Evolutionary conservation across 2,329 filamentous ascomycete species (phyloP), one percentile per base, ranked within the genome.

Genomic region (Sporothrix euskadiensis): DNA sequence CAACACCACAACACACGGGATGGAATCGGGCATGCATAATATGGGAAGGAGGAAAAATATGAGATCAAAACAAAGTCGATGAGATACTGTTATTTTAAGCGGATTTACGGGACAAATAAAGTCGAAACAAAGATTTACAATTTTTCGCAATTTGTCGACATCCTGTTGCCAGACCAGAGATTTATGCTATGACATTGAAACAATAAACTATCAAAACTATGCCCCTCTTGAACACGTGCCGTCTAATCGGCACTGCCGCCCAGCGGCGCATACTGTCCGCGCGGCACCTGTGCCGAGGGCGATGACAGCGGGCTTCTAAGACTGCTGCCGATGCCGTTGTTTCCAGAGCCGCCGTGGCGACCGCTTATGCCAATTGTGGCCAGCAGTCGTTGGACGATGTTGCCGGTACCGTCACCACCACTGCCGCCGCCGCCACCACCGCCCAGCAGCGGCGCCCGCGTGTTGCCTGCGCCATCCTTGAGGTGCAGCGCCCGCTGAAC

Each of bases 401-500:
- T 41, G 12, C 47, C 26, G 8, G 52, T 3, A 39, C 63, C 65
- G 26, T 47, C 19, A 10, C 59, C 39, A 26, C 56, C 32, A 39
- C 22, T n/a, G n/a, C n/a, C 19, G 22, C 9, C 19, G 12, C 49
- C 35, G 6, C 44, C 22, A 16, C 63, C 57, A 44, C 47, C 72
- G 71, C 70, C 73, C 73, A 73, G 44, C 71, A 44, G 66, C 44
- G 35, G 75, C 68, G 30, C 74, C 73, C 69, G 26, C 54, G 69
- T 44, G 44, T 74, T 39, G 59, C 39, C 19, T 14, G 61, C 49
- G 9, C 9, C 22, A 78, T 80, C 80, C 26, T 83, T 81, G 75
- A 81, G 75, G 77, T 87, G 85, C 41, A 86, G 73, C 57, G 86
- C 78, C 70, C 84, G 84, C 80, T 84, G 85, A 73, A 86, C 82